Evolutionary conservation across 768 basidiomycete genomes (phyloP), one percentile per base, ranked within the genome.

Genomic region (Royoungia palumana): DNA sequence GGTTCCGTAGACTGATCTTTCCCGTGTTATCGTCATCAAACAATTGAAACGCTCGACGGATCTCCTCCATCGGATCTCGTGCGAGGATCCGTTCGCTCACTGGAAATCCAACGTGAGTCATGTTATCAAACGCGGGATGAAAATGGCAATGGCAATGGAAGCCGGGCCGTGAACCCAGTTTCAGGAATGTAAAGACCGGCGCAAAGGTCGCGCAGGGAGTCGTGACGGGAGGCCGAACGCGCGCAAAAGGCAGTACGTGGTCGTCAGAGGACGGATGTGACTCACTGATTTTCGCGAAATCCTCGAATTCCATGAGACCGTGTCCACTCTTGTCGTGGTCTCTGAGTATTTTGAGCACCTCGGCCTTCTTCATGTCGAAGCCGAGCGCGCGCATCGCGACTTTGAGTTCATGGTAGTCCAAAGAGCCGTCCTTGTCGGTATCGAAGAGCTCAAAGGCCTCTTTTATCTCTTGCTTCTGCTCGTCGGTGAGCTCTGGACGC

Each of bases 361-460:
- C 96, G 0, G 92, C 92, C 73, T 98, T 99, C 77, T 98, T 98
- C 72, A 96, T 67, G 67, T 98, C 96, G 66, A 98, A 98, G 2
- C 96, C 96, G 50, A 99, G 72, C 2, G 96, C 96, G 38, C 96
- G 81, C 91, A 99, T 94, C 44, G 95, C 94, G 61, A 99, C 96
- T 70, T 98, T 99, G 61, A 98, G 80, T 66, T 99, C 96, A 72
- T 99, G 96, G 71, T 98, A 98, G 72, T 97, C 96, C 48, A 98
- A 76, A 44, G 80, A 83, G 28, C 91, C 91, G 63, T 99, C 96
- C 75, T 97, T 96, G 78, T 99, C 96, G 38, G 94, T 90, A 72
- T 99, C 96, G 65, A 99, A 99, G 46, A 99, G 84, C 69, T 98
- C 95, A 62, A 99, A 99, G 0, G 96, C 96, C 63, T 99, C 96